Conservation (phyloP, 495 filamentous ascomycete species). For the Hypoxylon intermedium region DNA sequence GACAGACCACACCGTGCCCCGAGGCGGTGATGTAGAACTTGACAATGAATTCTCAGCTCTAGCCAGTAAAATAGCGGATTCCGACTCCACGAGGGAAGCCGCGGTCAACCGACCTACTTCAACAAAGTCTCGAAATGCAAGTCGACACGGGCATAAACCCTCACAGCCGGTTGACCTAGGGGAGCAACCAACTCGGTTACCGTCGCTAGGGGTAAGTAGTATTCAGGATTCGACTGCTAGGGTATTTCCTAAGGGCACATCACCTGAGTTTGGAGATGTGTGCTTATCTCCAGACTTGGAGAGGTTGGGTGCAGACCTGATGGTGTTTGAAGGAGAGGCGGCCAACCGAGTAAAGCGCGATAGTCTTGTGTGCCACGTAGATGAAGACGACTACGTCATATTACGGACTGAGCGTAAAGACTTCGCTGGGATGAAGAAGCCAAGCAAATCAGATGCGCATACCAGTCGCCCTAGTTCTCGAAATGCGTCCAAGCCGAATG, state of each 20-base stretch:
- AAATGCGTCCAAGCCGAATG: constrained; percentile 7
- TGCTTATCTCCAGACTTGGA: constrained; percentile 24
- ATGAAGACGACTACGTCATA: constrained; percentile 31
- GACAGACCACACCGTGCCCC: background rate
- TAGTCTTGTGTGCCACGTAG: constrained; percentile 32
- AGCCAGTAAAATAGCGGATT: background rate
- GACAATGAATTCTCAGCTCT: constrained; percentile 4
- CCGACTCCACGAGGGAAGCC: background rate
- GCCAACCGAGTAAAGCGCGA: constrained; percentile 25
- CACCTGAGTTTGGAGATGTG: background rate
- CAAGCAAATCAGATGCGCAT: constrained; percentile 7
- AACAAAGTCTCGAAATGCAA: constrained; percentile 19
- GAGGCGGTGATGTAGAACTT: constrained; percentile 4
- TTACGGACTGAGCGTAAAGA: constrained; percentile 19
- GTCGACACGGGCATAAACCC: constrained; percentile 7
- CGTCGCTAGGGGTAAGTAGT: background rate
- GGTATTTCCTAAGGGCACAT: background rate
- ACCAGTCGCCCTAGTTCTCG: constrained; percentile 6
- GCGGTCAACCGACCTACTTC: constrained; percentile 11
- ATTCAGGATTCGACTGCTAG: background rate
- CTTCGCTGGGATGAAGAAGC: constrained; percentile 4
- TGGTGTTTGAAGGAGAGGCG: constrained; percentile 29
- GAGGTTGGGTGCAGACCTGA: constrained; percentile 32
- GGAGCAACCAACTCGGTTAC: constrained; percentile 1
- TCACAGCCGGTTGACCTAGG: background rate